These are phyloP conservation scores for Lactarius trivialis DNA, from an alignment of 768 basidiomycete species.

Conservation along the genomic window DNA sequence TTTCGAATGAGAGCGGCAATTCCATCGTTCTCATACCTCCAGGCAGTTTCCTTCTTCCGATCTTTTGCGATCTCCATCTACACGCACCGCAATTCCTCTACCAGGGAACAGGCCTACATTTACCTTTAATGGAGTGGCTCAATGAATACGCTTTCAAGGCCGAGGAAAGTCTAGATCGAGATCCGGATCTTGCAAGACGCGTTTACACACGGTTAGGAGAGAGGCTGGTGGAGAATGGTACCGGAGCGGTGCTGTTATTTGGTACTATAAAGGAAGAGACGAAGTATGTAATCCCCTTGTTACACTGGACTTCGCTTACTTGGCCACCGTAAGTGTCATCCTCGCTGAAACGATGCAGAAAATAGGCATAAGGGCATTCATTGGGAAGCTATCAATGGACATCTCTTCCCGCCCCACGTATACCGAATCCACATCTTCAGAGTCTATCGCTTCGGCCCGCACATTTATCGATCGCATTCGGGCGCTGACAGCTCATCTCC, in stretches of 20 bases:
- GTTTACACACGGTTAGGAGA: conserved; percentile 65
- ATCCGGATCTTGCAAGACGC: conserved; percentile 49
- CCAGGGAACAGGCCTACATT: conserved; percentile 79
- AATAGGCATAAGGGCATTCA: conserved; percentile 67
- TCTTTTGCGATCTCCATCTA: conserved; percentile 77
- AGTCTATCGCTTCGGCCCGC: conserved; percentile 44
- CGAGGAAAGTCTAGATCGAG: conserved; percentile 64
- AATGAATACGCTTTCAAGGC: conserved; percentile 77
- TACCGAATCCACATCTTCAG: conserved; percentile 48
- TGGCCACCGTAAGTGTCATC: conserved; percentile 47
- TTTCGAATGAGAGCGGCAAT: conserved; percentile 23
- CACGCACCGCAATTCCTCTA: conserved; percentile 90
- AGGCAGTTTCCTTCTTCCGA: conserved; percentile 68
- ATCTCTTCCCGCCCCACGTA: conserved; percentile 67
- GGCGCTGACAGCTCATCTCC: conserved; percentile 35
- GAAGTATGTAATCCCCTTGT: conserved; percentile 47
- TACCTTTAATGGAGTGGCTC: conserved; percentile 82
- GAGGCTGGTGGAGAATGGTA: conserved; percentile 67
- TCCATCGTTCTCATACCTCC: conserved; percentile 34
- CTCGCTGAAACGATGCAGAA: conserved; percentile 68
- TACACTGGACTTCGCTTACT: not conserved
- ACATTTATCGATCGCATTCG: conserved; percentile 52
- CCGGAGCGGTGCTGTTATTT: conserved; percentile 70
- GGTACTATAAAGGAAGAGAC: conserved; percentile 79
- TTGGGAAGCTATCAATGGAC: conserved; percentile 94